Evolutionary conservation across 495 filamentous ascomycete genomes (phyloP).

Genomic region (Evansstolkia leycettana): DNA sequence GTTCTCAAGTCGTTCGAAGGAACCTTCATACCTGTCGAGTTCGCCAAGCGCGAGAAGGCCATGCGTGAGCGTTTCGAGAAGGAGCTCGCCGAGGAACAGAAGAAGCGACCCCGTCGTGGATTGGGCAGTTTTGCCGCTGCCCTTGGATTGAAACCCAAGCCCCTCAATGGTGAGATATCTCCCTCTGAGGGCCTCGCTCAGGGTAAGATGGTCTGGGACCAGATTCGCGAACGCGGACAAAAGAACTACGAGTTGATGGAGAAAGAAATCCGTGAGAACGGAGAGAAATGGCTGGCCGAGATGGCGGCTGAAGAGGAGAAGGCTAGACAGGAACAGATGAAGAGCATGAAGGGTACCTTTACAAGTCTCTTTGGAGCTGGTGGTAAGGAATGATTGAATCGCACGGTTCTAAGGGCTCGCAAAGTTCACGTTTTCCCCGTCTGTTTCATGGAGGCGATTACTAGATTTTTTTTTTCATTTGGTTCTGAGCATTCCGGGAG

Average conservation of each 20-base stretch:
- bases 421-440: neutral
- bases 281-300: slow-evolving; percentile 87
- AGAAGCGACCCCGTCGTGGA: slow-evolving; percentile 43
- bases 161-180: slow-evolving; percentile 53
- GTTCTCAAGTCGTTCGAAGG: slow-evolving; percentile 83
- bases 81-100: slow-evolving; percentile 57
- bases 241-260: slow-evolving; percentile 82
- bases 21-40: slow-evolving; percentile 74
- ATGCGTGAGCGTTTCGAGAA: slow-evolving; percentile 70
- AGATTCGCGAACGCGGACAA: slow-evolving; percentile 81
- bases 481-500: neutral
- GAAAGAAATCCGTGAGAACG: slow-evolving; percentile 79
- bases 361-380: slow-evolving; percentile 40
- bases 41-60: slow-evolving; percentile 73
- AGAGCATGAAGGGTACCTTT: slow-evolving; percentile 62
- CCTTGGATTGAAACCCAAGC: slow-evolving; percentile 58
- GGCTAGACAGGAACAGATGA: slow-evolving; percentile 78
- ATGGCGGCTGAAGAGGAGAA: slow-evolving; percentile 78
- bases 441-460: no score
- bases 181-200: slow-evolving; percentile 63
- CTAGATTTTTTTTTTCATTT: neutral
- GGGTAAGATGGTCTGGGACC: slow-evolving; percentile 91
- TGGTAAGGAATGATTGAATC: slow-evolving; percentile 19
- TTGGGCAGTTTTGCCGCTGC: slow-evolving; percentile 51
- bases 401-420: no score